Base-by-base conservation (phyloP, 495 filamentous ascomycete genomes). In the Eremomyces bilateralis region DNA sequence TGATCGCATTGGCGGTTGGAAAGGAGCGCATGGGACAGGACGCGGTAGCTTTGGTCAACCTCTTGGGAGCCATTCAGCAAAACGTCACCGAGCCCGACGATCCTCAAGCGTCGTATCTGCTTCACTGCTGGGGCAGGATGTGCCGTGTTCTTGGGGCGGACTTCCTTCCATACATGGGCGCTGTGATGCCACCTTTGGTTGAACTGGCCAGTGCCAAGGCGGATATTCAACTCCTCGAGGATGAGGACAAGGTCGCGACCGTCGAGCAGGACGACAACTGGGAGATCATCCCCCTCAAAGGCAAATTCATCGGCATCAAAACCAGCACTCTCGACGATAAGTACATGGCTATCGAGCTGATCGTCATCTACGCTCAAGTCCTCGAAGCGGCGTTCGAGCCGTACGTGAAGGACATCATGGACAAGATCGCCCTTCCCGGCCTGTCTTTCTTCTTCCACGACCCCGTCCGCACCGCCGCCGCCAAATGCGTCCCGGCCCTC, bases 81-180 rank as follows among this genome's bases (percentile, higher is more conserved):
- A 75, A 68, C 45, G 85, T 95, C 37, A 72, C 72, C 16, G 90
- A 99, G 45, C 61, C 81, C 11, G 90, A 95, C 47, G 90, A 99
- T 51, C 90, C 90, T 18, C 90, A 99, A 55, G 80, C 81, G 5
- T 80, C 85, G 42, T 99, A 99, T 53, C 69, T 99, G 13, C 76
- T 95, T 47, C 90, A 99, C 62, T 99, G 88, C 60, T 99, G 90
- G 90, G 90, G 90, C 31, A 71, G 90, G 19, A 95, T 99, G 90
- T 94, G 84, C 54, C 76, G 88, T 31, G 85, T 95, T 15, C 64
- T 99, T 37, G 82, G 76, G 30, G 58, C 66, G 29, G 82, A 90
- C 43, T 99, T 99, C 53, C 64, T 95, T 12, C 83, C 82, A 16
- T 99, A 82, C 59, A 65, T 95, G 30, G 69, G 74, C 4, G 80